These are phyloP conservation scores for Colletotrichum higginsianum DNA, from an alignment of 2,329 filamentous ascomycete genomes.

Conservation along the genomic window DNA sequence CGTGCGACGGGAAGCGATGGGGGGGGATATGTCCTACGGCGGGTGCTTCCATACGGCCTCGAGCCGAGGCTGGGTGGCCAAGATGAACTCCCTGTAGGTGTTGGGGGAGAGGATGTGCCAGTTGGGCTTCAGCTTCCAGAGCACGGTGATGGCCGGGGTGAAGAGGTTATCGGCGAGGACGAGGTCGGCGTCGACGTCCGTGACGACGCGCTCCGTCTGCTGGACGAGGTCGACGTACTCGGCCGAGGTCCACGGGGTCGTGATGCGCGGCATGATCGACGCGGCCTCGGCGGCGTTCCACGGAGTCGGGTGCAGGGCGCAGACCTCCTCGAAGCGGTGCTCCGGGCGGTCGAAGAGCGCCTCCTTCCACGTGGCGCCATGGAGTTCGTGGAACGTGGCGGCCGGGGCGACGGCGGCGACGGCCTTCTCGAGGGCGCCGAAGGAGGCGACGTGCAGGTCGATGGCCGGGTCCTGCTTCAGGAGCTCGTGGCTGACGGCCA, in stretches of 20 bases:
- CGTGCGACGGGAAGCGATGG: not conserved
- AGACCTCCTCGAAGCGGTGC: constrained; percentile 13
- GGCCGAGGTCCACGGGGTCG: constrained; percentile 27
- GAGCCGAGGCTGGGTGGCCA: constrained; percentile 8
- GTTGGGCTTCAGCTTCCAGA: constrained; percentile 24
- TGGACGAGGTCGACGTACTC: constrained; percentile 24
- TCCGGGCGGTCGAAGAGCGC: constrained; percentile 27
- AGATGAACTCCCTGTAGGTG: constrained; percentile 32
- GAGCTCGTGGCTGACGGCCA: constrained; percentile 44
- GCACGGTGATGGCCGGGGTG: constrained; percentile 33
- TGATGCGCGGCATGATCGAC: constrained; percentile 17
- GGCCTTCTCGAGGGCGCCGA: constrained; percentile 6
- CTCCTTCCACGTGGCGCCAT: constrained; percentile 3
- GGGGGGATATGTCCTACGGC: constrained; percentile 1
- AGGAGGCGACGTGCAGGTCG: constrained; percentile 40
- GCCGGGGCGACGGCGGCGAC: not conserved
- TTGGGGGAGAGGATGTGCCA: constrained; percentile 37
- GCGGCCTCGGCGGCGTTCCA: constrained; percentile 26
- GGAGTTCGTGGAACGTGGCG: constrained; percentile 16
- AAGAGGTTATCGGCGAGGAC: constrained; percentile 38
- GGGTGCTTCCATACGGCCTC: constrained; percentile 32
- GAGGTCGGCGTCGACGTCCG: constrained; percentile 30
- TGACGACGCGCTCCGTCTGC: constrained; percentile 21
- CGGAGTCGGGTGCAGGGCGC: constrained; percentile 16
- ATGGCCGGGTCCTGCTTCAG: constrained; percentile 25